phyloP scores from a whole-genome alignment of 345 rosid genomes.

The Bruguiera sexangula region DNA sequence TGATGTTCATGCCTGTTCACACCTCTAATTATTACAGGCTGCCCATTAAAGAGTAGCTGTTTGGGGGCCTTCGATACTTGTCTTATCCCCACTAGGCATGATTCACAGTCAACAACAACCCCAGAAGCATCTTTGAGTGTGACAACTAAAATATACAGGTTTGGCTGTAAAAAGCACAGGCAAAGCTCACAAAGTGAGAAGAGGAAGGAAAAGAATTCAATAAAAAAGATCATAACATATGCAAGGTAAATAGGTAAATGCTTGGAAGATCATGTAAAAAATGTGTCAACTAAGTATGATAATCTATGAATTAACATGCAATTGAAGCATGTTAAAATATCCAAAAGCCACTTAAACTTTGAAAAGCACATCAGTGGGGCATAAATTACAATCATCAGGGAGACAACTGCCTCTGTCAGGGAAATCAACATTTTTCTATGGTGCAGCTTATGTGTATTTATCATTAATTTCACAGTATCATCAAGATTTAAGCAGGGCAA shows the following conservation, averaged over 20 bases:
- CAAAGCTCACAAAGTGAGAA: constrained; percentile 8
- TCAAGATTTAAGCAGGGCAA: too few relatives aligned
- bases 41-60: constrained; percentile 86
- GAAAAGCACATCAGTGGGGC: too few relatives aligned
- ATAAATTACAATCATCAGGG: too few relatives aligned
- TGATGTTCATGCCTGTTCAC: constrained; percentile 99
- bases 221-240: not conserved
- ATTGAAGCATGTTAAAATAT: not conserved
- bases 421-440: too few relatives aligned
- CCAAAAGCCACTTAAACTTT: too few relatives aligned
- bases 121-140: constrained; percentile 80
- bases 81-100: constrained; percentile 82
- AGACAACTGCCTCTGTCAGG: too few relatives aligned
- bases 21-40: constrained; percentile 85
- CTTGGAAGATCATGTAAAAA: not conserved
- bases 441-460: too few relatives aligned
- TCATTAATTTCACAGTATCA: too few relatives aligned
- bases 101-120: constrained; percentile 77
- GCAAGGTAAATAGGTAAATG: not conserved
- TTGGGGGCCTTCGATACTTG: constrained; percentile 82
- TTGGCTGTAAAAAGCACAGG: constrained; percentile 58
- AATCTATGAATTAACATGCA: not conserved
- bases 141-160: constrained; percentile 74
- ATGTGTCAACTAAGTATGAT: not conserved
- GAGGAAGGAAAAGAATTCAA: not conserved